These are phyloP conservation scores for Cinchona pubescens DNA, from an alignment of 257 asterid genomes.

Conservation along the genomic window DNA sequence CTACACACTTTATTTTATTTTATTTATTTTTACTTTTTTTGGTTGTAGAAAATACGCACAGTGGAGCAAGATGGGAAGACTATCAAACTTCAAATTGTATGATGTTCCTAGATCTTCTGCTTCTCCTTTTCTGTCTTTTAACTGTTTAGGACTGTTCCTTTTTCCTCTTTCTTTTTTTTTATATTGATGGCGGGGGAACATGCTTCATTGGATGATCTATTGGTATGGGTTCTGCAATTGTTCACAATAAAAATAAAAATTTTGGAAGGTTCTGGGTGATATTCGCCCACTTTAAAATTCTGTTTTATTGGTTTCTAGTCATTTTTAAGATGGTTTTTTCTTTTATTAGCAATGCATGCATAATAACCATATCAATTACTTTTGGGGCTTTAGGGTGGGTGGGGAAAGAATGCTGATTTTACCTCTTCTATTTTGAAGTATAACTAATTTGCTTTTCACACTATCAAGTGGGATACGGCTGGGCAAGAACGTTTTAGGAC, in stretches of 20 bases:
- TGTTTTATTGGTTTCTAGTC: not conserved
- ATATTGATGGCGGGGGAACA: not conserved
- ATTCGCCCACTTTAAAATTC: not conserved
- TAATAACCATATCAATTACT: not conserved
- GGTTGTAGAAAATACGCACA: conserved; percentile 40
- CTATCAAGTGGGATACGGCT: conserved; percentile 53
- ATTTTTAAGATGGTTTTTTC: not conserved
- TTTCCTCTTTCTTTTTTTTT: not conserved
- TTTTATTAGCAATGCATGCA: not conserved
- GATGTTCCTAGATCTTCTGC: conserved; percentile 9
- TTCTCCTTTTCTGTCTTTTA: not conserved
- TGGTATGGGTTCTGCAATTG: not conserved
- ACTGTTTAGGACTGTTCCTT: not conserved
- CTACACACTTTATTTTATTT: no score
- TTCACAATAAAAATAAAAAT: not conserved
- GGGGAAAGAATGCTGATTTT: not conserved
- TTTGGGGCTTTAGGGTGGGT: not conserved
- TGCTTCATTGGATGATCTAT: not conserved
- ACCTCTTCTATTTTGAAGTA: not conserved
- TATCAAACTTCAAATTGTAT: conserved; percentile 43
- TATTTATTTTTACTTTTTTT: not conserved
- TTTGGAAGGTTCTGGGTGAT: not conserved
- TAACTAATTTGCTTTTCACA: conserved; percentile 10
- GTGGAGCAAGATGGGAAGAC: conserved; percentile 51
- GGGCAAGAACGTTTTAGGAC: conserved; percentile 64